Base-by-base conservation (phyloP, 2,329 filamentous ascomycete genomes). In the Trichoderma afroharzianum region DNA sequence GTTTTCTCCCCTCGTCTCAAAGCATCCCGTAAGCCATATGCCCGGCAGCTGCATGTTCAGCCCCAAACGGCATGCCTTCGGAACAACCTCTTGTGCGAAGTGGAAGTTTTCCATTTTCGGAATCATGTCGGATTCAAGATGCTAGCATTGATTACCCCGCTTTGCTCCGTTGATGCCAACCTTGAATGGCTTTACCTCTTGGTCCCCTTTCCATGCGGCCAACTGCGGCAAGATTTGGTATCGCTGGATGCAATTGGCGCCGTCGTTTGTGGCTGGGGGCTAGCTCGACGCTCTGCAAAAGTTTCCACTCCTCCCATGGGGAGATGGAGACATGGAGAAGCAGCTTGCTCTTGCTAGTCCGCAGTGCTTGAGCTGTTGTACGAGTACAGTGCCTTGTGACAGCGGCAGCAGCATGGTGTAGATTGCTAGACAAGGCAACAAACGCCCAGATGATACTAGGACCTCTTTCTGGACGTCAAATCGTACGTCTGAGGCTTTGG, bases 141-240 rank as follows among this genome's bases (percentile, higher is more conserved):
- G 63, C 53, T 43, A 28, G 28, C 15, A 57, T 18, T 62, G 5
- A 58, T 47, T 71, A 71, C 68, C 68, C 68, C 68, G 68, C 68
- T 71, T 28, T 33, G n/a, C 47, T 24, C 39, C 39, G 24, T 33
- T 6, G 18, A 63, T 21, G 36, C 57, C 39, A 61, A 26, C 30
- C 36, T 64, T 64, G 36, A 26, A 43, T 36, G 33, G 26, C 39
- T 50, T 26, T 62, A n/a, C 18, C 53, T 59, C 32, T 50, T 36
- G 24, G 57, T 64, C 30, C 59, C 33, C 30, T 63, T 47, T 4
- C 43, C n/a, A n/a, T n/a, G 63, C 30, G 24, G 26, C 33, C 55
- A 21, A 53, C 21, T 62, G 21, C 26, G 30, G 36, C 26, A 14
- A 61, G 26, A 4, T 47, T 47, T 14, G 14, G 26, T 11, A 32